phyloP scores from a whole-genome alignment of 2,329 filamentous ascomycete species.

The Metarhizium anisopliae region DNA sequence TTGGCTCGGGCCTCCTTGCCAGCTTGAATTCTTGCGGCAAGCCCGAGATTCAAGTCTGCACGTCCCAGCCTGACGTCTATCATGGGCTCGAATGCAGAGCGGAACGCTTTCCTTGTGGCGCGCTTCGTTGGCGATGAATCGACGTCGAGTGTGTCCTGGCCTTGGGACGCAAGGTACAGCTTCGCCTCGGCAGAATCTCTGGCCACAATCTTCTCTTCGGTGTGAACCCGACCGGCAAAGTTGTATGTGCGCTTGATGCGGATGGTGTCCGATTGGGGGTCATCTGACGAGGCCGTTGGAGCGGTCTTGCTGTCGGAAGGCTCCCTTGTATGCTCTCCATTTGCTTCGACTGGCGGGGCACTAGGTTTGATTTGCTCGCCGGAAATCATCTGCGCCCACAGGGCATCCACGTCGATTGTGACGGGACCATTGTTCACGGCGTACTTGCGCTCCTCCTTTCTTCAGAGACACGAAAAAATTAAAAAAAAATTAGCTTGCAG shows the following conservation, averaged over 20 bases:
- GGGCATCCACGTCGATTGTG: conserved; percentile 61
- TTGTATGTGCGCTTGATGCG: conserved; percentile 65
- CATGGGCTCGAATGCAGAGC: conserved; percentile 54
- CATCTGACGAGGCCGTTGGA: background rate
- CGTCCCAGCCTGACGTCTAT: conserved; percentile 34
- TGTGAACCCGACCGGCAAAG: conserved; percentile 64
- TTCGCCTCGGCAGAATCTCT: conserved; percentile 57
- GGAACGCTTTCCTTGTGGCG: conserved; percentile 46
- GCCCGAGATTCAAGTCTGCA: conserved; percentile 49
- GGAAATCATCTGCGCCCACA: conserved; percentile 60
- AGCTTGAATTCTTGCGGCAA: conserved; percentile 38
- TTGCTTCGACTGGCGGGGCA: background rate
- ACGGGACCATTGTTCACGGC: conserved; percentile 46
- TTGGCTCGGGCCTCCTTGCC: conserved; percentile 43
- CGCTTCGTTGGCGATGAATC: conserved; percentile 28
- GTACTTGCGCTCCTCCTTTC: conserved; percentile 48
- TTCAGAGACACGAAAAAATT: conserved; percentile 13
- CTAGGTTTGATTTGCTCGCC: conserved; percentile 16
- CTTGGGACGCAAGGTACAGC: conserved; percentile 49
- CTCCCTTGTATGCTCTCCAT: conserved; percentile 13
- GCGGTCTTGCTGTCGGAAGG: conserved; percentile 11
- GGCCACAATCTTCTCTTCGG: conserved; percentile 61
- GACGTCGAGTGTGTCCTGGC: conserved; percentile 17
- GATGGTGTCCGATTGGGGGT: conserved; percentile 32
- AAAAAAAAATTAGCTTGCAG: conserved; percentile 5